These are phyloP conservation scores for Stenocarpella maydis DNA, from an alignment of 2,329 filamentous ascomycete species.

Conservation along the genomic window DNA sequence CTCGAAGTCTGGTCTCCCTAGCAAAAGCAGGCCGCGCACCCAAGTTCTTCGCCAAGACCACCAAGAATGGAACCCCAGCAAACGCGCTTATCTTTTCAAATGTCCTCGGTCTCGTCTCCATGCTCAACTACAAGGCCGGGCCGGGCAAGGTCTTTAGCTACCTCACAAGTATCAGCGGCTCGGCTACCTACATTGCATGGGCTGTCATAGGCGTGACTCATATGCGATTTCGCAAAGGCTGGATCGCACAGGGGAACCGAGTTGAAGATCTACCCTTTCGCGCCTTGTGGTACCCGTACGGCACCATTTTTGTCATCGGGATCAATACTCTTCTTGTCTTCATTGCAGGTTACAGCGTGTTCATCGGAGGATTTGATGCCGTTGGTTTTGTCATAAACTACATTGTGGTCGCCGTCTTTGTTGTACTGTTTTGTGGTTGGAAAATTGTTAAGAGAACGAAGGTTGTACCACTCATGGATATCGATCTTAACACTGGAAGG, in stretches of 20 bases:
- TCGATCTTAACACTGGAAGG: constrained; percentile 24
- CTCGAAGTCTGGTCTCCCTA: constrained; percentile 42
- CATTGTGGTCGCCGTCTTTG: constrained; percentile 60
- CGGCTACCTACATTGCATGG: constrained; percentile 49
- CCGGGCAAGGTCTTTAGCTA: constrained; percentile 42
- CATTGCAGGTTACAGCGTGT: constrained; percentile 61
- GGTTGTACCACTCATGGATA: constrained; percentile 14
- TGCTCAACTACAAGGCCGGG: constrained; percentile 44
- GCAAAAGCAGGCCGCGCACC: constrained; percentile 42
- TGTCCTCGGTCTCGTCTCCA: constrained; percentile 41
- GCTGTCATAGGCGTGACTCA: constrained; percentile 50
- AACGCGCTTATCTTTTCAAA: constrained; percentile 44
- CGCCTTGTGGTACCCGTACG: constrained; percentile 59
- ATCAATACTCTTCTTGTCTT: constrained; percentile 59
- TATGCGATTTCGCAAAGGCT: constrained; percentile 50
- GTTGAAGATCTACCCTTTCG: constrained; percentile 55
- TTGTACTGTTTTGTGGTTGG: constrained; percentile 53
- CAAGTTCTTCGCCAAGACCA: constrained; percentile 42
- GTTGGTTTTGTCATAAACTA: constrained; percentile 63
- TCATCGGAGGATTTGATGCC: constrained; percentile 56
- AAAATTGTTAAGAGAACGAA: constrained; percentile 48
- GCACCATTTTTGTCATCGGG: constrained; percentile 56
- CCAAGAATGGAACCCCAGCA: constrained; percentile 41
- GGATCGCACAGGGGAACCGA: constrained; percentile 47
- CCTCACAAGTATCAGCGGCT: constrained; percentile 30